phyloP scores from a whole-genome alignment of 768 basidiomycete genomes.

The Dictyophora rubrovolvata region DNA sequence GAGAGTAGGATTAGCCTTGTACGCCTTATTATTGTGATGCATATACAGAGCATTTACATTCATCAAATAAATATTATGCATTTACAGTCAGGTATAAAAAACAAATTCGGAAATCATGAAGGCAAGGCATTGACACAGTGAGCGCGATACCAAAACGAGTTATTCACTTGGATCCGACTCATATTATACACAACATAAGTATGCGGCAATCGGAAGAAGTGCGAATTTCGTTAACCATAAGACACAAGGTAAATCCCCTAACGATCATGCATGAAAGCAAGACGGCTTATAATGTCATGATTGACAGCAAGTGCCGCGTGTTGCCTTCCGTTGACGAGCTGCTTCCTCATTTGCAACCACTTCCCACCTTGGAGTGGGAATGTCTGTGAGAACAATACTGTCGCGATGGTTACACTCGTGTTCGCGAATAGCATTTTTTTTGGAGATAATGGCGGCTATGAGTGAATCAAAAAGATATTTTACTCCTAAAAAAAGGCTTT shows the following conservation, averaged over 20 bases:
- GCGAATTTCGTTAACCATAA: too few species aligned
- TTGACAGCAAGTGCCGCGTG: conserved; percentile 3
- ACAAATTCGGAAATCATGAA: too few species aligned
- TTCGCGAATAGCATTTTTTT: conserved; percentile 75
- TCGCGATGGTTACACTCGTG: conserved; percentile 73
- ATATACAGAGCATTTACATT: background rate
- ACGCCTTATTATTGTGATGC: background rate
- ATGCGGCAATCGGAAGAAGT: too few species aligned
- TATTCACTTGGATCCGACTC: too few species aligned
- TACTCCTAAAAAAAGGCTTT: conserved; percentile 46
- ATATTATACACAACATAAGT: too few species aligned
- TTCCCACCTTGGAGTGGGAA: conserved; percentile 60
- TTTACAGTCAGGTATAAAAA: too few species aligned
- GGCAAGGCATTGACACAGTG: too few species aligned
- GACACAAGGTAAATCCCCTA: too few species aligned
- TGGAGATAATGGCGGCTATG: conserved; percentile 68
- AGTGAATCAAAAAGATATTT: conserved; percentile 70
- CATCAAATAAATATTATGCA: background rate
- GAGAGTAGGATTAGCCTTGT: background rate
- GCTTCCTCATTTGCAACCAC: conserved; percentile 76
- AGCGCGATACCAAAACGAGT: too few species aligned
- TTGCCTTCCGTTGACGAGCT: conserved; percentile 30
- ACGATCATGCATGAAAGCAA: background rate
- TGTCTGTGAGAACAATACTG: conserved; percentile 62
- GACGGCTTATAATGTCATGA: background rate